Evolutionary conservation across 371 early-diverging fungal species (phyloP).

Genomic region (Fennellomyces sp.): DNA sequence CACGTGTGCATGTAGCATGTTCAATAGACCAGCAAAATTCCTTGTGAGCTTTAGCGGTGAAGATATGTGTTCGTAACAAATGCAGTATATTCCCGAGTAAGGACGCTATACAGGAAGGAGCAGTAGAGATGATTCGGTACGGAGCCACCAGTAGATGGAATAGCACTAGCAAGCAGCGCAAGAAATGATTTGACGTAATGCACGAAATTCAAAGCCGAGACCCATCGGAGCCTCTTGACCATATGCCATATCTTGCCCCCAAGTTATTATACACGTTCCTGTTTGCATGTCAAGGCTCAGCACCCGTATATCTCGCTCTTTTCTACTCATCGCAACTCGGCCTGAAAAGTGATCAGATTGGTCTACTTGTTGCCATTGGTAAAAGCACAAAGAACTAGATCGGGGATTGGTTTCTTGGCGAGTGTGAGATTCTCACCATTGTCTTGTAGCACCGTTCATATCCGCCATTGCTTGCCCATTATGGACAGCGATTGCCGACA

Average conservation of each 20-base stretch:
- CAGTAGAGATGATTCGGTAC: too few species aligned
- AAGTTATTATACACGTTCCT: slow-evolving; percentile 53
- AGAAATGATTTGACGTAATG: too few species aligned
- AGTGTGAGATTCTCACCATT: not conserved
- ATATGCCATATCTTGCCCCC: slow-evolving; percentile 56
- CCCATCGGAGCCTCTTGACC: too few species aligned
- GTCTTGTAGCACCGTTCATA: slow-evolving; percentile 48
- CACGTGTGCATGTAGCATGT: too few species aligned
- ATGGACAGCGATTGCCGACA: slow-evolving; percentile 55
- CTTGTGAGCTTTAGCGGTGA: too few species aligned
- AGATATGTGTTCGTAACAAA: too few species aligned
- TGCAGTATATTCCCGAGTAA: too few species aligned
- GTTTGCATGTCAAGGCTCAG: slow-evolving; percentile 58
- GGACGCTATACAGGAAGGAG: too few species aligned
- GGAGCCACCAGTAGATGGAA: too few species aligned
- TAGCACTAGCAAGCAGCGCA: too few species aligned
- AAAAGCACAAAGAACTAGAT: slow-evolving; percentile 5
- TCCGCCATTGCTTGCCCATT: slow-evolving; percentile 57
- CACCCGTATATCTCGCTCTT: slow-evolving; percentile 50
- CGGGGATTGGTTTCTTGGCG: not conserved
- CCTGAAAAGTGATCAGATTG: slow-evolving; percentile 54
- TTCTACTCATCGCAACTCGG: slow-evolving; percentile 52
- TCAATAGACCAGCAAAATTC: too few species aligned
- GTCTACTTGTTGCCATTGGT: slow-evolving; percentile 55
- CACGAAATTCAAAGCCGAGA: too few species aligned